Conservation (phyloP, 345 rosid genomes). For the Xanthoceras sorbifolium region DNA sequence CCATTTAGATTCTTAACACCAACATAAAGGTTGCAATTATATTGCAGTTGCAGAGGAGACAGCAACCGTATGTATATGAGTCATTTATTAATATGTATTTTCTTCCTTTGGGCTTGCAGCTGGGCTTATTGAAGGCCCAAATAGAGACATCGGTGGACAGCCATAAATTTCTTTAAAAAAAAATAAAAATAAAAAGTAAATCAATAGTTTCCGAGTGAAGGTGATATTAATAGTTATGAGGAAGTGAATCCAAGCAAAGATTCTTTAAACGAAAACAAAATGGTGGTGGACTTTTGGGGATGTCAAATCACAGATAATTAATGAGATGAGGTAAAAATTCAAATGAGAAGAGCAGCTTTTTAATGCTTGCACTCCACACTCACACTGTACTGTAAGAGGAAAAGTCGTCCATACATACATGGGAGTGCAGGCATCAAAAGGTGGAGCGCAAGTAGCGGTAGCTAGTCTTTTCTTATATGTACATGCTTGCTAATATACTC, state of each 20-base stretch:
- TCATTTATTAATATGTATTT: neutral
- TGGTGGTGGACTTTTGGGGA: conserved; percentile 20
- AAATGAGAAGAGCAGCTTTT: conserved; percentile 39
- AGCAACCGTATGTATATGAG: neutral
- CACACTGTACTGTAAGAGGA: conserved; percentile 28
- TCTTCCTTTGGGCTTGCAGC: neutral
- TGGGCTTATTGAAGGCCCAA: neutral
- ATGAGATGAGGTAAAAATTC: conserved; percentile 5
- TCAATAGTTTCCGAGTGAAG: too few species aligned
- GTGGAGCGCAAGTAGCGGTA: conserved; percentile 1
- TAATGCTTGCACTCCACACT: conserved; percentile 48
- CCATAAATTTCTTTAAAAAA: neutral
- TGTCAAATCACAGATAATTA: conserved; percentile 32
- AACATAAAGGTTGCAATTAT: neutral
- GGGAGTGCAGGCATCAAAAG: conserved; percentile 18
- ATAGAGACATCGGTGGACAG: neutral
- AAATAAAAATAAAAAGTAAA: too few species aligned
- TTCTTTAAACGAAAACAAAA: neutral
- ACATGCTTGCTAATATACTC: too few species aligned
- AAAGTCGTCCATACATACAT: conserved; percentile 25
- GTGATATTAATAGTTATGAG: neutral
- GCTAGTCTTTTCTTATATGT: neutral
- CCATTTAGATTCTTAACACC: neutral
- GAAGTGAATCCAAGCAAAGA: neutral
- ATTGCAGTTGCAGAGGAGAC: neutral